Conservation (phyloP, 2,329 filamentous ascomycete species). For the Madurella mycetomatis region DNA sequence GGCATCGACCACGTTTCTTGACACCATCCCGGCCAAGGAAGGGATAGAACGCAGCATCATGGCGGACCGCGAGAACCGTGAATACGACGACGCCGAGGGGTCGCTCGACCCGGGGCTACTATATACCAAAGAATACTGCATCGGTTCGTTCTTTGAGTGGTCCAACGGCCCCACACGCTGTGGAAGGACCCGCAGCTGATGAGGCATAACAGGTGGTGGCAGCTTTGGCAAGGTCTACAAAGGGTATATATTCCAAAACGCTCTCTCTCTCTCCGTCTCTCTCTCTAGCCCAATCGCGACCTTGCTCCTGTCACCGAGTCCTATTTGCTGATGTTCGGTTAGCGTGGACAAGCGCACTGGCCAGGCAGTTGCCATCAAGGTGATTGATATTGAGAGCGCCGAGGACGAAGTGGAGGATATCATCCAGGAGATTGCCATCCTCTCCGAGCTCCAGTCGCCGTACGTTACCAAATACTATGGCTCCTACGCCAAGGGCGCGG, state of each 20-base stretch:
- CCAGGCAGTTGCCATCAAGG: slow-evolving; percentile 92
- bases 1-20: neutral
- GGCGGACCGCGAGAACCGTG: slow-evolving; percentile 44
- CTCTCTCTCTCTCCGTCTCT: too few species aligned
- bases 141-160: slow-evolving; percentile 51
- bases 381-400: slow-evolving; percentile 98
- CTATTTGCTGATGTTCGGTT: slow-evolving; percentile 17
- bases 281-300: too few species aligned
- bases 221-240: slow-evolving; percentile 99
- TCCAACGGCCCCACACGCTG: neutral
- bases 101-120: slow-evolving; percentile 79
- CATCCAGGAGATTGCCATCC: slow-evolving; percentile 95
- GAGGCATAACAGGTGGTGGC: slow-evolving; percentile 64
- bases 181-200: slow-evolving; percentile 21
- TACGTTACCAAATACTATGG: slow-evolving; percentile 98
- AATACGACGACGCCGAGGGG: slow-evolving; percentile 46
- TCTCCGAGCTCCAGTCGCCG: slow-evolving; percentile 91
- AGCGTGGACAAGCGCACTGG: slow-evolving; percentile 91
- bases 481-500: slow-evolving; percentile 90
- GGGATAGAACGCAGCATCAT: slow-evolving; percentile 31
- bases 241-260: slow-evolving; percentile 55
- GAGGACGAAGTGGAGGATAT: slow-evolving; percentile 99
- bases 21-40: neutral
- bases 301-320: neutral
- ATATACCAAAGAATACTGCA: slow-evolving; percentile 90